A percentile compares a stretch with the other conserved stretches of the same genome.
These are phyloP conservation scores for Paulownia fortunei DNA, from an alignment of 257 asterid genomes.

Conservation along the genomic window DNA sequence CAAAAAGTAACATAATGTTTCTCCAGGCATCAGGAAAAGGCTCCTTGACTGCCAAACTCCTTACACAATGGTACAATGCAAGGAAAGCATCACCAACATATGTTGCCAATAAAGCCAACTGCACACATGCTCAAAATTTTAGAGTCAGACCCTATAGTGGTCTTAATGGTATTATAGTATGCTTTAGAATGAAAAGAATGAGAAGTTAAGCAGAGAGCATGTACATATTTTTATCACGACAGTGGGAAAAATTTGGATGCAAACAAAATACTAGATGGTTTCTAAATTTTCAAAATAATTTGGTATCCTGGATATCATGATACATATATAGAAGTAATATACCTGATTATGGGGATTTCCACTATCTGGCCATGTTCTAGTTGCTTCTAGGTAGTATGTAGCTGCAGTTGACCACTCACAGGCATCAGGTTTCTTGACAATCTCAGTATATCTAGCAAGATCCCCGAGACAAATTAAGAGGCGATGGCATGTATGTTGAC, in stretches of 20 bases:
- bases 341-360: slow-evolving; percentile 99
- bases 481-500: slow-evolving; percentile 78
- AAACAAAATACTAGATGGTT: neutral
- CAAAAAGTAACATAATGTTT: slow-evolving; percentile 80
- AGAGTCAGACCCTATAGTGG: slow-evolving; percentile 6
- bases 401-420: slow-evolving; percentile 84
- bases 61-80: slow-evolving; percentile 81
- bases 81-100: slow-evolving; percentile 79
- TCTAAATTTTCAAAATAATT: neutral
- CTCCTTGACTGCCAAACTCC: slow-evolving; percentile 90
- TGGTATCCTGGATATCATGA: neutral
- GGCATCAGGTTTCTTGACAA: slow-evolving; percentile 55
- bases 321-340: neutral
- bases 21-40: slow-evolving; percentile 97
- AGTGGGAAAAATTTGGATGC: neutral
- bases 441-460: slow-evolving; percentile 78
- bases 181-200: neutral
- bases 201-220: too few relatives aligned
- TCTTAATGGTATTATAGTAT: neutral
- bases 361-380: slow-evolving; percentile 76
- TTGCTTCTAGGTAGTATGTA: slow-evolving; percentile 69
- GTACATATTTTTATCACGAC: neutral
- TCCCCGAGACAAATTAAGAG: slow-evolving; percentile 89
- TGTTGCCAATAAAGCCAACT: slow-evolving; percentile 88
- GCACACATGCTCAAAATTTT: slow-evolving; percentile 33